Percentiles rank a stretch among this genome's conserved stretches.
Evolutionary conservation across 2,329 filamentous ascomycete species (phyloP).

Genomic region (Aspergillus proliferans): DNA sequence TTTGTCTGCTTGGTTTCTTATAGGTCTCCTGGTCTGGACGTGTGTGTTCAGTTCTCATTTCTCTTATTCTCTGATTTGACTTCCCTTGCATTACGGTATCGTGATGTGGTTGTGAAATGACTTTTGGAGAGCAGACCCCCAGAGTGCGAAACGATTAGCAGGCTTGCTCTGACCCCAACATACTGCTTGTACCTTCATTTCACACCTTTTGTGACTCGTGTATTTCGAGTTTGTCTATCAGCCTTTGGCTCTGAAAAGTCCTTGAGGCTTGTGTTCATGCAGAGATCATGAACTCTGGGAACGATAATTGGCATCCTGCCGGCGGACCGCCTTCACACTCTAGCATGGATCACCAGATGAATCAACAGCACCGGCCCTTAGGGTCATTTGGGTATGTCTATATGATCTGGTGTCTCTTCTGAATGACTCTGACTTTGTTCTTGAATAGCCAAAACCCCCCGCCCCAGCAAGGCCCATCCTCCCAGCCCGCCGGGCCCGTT

Average conservation of each 20-base stretch:
- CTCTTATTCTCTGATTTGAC: slow-evolving; percentile 1
- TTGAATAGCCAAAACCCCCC: slow-evolving; percentile 31
- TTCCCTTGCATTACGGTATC: slow-evolving; percentile 3
- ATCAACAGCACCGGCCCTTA: slow-evolving; percentile 37
- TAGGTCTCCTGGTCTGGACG: neutral
- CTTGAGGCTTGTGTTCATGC: slow-evolving; percentile 14
- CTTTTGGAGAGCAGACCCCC: slow-evolving; percentile 15
- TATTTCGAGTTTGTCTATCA: neutral
- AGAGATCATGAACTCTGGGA: slow-evolving; percentile 37
- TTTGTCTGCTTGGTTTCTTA: slow-evolving; percentile 1
- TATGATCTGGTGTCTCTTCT: neutral
- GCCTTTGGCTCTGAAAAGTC: neutral
- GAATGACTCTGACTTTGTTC: slow-evolving; percentile 3
- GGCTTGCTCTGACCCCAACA: slow-evolving; percentile 8
- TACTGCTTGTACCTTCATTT: slow-evolving; percentile 1
- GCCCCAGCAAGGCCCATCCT: slow-evolving; percentile 32
- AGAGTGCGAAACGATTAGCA: slow-evolving; percentile 19
- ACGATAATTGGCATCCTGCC: slow-evolving; percentile 38
- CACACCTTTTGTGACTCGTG: neutral
- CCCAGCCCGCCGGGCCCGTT: slow-evolving; percentile 33
- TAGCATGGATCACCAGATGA: slow-evolving; percentile 39
- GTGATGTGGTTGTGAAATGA: slow-evolving; percentile 25
- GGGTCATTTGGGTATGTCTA: slow-evolving; percentile 39
- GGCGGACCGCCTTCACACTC: slow-evolving; percentile 37
- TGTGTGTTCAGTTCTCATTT: neutral